These are phyloP conservation scores for Apiospora aurea DNA, from an alignment of 2,329 filamentous ascomycete species.

Conservation along the genomic window DNA sequence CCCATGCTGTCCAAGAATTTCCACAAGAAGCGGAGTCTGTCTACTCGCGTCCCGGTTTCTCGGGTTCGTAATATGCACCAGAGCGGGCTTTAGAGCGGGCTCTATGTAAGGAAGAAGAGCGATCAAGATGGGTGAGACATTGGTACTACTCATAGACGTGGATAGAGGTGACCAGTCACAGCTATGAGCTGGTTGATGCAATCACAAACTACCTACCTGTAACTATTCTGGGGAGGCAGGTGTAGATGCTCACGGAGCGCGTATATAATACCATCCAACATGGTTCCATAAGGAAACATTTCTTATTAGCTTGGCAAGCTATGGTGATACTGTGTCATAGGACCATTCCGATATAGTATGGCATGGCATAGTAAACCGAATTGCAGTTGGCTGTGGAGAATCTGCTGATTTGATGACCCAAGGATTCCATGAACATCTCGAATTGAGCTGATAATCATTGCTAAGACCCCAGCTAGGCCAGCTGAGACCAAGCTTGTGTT, in stretches of 20 bases:
- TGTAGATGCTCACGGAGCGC: neutral
- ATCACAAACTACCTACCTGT: neutral
- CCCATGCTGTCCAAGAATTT: neutral
- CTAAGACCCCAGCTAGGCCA: neutral
- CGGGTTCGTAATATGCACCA: neutral
- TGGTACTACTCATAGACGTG: neutral
- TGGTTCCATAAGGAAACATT: no score
- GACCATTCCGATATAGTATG: neutral
- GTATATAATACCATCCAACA: neutral
- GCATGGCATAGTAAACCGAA: neutral
- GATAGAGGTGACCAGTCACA: neutral
- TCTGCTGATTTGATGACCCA: neutral
- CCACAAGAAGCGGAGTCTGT: neutral
- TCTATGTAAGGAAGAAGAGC: neutral
- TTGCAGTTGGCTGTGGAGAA: neutral
- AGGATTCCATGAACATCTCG: neutral
- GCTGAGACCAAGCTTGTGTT: conserved; percentile 15
- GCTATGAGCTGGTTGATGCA: neutral
- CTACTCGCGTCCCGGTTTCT: neutral
- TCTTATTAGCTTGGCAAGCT: neutral
- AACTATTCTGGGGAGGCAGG: neutral
- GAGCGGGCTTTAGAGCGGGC: neutral
- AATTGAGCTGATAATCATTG: conserved; percentile 3
- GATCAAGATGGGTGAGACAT: neutral
- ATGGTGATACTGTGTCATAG: neutral